phyloP scores from a whole-genome alignment of 2,329 filamentous ascomycete species.

The Chalara sp. region DNA sequence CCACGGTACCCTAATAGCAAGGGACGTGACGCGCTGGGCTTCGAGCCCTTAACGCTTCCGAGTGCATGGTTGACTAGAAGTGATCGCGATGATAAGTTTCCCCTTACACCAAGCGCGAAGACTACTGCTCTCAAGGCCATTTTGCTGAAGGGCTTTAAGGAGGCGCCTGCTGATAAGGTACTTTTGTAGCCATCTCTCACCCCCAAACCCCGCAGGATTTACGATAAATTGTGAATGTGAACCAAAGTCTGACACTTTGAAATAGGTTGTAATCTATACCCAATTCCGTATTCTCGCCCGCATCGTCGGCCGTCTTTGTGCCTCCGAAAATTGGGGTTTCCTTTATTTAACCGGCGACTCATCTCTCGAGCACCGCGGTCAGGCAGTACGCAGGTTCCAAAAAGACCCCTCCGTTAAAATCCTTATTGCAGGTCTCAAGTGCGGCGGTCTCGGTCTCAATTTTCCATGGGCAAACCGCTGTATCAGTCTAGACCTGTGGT shows the following conservation, averaged over 20 bases:
- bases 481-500: constrained; percentile 35
- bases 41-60: constrained; percentile 17
- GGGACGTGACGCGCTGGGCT: constrained; percentile 18
- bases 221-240: not conserved
- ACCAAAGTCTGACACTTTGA: not conserved
- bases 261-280: constrained; percentile 44
- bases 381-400: constrained; percentile 40
- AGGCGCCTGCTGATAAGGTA: constrained; percentile 42
- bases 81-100: constrained; percentile 16
- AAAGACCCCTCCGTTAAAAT: constrained; percentile 33
- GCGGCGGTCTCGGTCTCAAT: constrained; percentile 48
- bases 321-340: constrained; percentile 39
- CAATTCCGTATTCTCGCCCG: constrained; percentile 49
- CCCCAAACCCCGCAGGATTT: not conserved
- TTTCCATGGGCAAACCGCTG: constrained; percentile 45
- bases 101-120: constrained; percentile 33
- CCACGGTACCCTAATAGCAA: constrained; percentile 3
- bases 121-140: constrained; percentile 28
- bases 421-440: constrained; percentile 48
- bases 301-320: constrained; percentile 44
- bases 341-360: constrained; percentile 40
- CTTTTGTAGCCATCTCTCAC: not conserved
- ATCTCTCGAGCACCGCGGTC: constrained; percentile 34
- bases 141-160: constrained; percentile 32
- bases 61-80: constrained; percentile 18